phyloP scores from a whole-genome alignment of 495 filamentous ascomycete species.

The Cercophora sp. region DNA sequence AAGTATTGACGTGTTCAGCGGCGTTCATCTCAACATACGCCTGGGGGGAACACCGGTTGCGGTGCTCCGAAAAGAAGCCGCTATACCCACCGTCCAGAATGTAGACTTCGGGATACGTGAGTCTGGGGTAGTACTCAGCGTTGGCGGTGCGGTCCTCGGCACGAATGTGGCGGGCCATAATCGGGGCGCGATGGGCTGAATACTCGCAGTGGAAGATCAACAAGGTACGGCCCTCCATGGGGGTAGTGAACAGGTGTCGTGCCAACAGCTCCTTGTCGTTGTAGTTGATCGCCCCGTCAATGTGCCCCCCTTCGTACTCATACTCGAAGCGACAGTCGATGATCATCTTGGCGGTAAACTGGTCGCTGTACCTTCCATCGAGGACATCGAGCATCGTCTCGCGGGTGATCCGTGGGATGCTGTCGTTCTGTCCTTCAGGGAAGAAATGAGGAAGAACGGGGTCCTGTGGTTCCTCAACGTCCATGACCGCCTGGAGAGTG shows the following conservation, averaged over 20 bases:
- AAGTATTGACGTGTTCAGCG: conserved; percentile 82
- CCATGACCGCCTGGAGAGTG: conserved; percentile 67
- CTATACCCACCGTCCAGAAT: conserved; percentile 97
- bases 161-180: conserved; percentile 89
- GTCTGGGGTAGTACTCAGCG: conserved; percentile 72
- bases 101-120: conserved; percentile 94
- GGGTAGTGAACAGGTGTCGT: conserved; percentile 64
- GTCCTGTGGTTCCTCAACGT: conserved; percentile 63
- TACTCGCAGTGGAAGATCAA: conserved; percentile 98
- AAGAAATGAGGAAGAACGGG: conserved; percentile 80
- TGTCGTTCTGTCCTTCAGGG: conserved; percentile 73
- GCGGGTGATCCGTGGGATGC: conserved; percentile 80
- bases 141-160: conserved; percentile 81
- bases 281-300: conserved; percentile 86
- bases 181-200: conserved; percentile 92
- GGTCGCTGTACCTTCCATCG: conserved; percentile 72
- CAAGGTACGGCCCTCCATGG: conserved; percentile 64
- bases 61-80: conserved; percentile 77
- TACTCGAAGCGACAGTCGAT: conserved; percentile 99
- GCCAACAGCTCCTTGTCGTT: conserved; percentile 90
- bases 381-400: conserved; percentile 78
- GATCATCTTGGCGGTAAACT: conserved; percentile 73
- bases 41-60: conserved; percentile 79
- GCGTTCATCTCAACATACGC: conserved; percentile 95
- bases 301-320: conserved; percentile 95